A percentile compares a stretch with the other conserved stretches of the same genome.
phyloP scores from a whole-genome alignment of 345 rosid genomes.

The Angophora floribunda region DNA sequence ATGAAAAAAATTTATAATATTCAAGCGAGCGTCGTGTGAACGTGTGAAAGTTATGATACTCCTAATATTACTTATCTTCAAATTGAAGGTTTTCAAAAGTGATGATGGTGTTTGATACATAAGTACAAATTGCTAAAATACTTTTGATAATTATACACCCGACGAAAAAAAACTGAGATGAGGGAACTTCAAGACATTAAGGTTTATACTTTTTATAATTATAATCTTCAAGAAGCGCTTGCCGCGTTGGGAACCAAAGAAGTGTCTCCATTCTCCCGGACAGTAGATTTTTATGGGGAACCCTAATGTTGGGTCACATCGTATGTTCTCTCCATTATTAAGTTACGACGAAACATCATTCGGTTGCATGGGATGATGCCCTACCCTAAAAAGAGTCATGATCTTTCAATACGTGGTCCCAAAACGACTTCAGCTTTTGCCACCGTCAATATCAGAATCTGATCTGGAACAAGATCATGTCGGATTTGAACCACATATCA shows the following conservation, averaged over 20 bases:
- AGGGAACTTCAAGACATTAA: not conserved
- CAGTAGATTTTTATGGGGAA: not conserved
- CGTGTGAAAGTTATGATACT: no score
- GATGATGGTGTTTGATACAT: not conserved
- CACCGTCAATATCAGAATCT: not conserved
- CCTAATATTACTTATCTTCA: no score
- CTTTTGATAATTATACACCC: not conserved
- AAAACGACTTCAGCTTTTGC: not conserved
- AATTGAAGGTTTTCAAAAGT: slow-evolving; percentile 7
- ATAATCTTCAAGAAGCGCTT: not conserved
- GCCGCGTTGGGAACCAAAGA: not conserved
- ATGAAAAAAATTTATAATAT: no score
- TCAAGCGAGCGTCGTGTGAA: accelerated
- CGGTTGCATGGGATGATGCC: not conserved
- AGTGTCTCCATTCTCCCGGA: not conserved
- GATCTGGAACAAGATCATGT: not conserved
- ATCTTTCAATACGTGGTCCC: not conserved
- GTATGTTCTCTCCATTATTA: not conserved
- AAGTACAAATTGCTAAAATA: not conserved
- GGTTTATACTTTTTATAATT: not conserved
- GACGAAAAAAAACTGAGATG: not conserved
- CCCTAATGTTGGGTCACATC: not conserved
- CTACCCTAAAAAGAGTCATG: not conserved
- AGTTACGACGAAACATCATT: not conserved
- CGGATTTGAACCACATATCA: not conserved